These are phyloP conservation scores for Kewa caespitosa DNA, from an alignment of 179 eudicot genomes.

Conservation along the genomic window DNA sequence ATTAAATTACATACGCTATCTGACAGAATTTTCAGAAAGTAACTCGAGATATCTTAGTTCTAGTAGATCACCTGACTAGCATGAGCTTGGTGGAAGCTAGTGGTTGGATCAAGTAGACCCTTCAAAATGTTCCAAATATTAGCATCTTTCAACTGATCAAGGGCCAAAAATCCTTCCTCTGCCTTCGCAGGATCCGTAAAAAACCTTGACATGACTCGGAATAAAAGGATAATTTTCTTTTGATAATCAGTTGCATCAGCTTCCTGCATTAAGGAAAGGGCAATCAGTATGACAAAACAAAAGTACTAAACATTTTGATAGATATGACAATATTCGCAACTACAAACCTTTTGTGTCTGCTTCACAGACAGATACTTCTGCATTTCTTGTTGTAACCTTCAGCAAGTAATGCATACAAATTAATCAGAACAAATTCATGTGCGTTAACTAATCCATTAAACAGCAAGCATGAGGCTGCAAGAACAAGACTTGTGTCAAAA, in stretches of 20 bases:
- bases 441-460: background rate
- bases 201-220: conserved; percentile 86
- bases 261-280: conserved; percentile 53
- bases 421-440: conserved; percentile 27
- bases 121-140: conserved; percentile 76
- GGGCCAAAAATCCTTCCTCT: conserved; percentile 75
- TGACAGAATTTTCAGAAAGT: conserved; percentile 4
- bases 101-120: conserved; percentile 65
- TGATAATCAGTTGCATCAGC: conserved; percentile 61
- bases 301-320: background rate
- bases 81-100: conserved; percentile 55
- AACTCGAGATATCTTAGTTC: background rate
- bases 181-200: conserved; percentile 77
- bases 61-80: conserved; percentile 51
- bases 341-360: conserved; percentile 72
- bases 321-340: background rate
- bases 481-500: conserved; percentile 8
- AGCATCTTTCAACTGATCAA: conserved; percentile 88
- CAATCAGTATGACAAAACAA: conserved; percentile 15
- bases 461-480: conserved; percentile 1
- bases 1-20: background rate
- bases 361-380: conserved; percentile 81
- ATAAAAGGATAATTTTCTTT: conserved; percentile 61
- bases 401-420: conserved; percentile 28
- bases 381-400: conserved; percentile 96